Evolutionary conservation across 345 rosid genomes (phyloP), one percentile per base, ranked within the genome.

Genomic region (Populus ilicifolia): DNA sequence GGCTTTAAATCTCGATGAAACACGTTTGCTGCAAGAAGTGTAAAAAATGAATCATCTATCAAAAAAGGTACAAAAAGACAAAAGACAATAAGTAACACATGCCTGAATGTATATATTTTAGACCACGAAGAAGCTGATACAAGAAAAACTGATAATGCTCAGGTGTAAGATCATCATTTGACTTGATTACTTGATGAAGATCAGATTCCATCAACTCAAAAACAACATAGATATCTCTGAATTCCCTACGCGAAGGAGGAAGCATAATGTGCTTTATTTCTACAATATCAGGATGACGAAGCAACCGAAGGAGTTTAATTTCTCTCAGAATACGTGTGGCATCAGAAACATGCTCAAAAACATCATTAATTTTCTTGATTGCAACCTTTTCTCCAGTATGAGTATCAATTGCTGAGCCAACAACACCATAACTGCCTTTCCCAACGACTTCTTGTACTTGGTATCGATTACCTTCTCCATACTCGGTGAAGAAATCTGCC

Each of bases 191-290:
- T 84, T 96, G 98, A 79, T 96, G 99, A 63, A 96, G 97, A 80
- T 96, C 99, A 70, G 99, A 96, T 84, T 96, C 99, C 99, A 96
- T 96, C 85, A 95, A 81, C 86, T 95, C 99, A 39, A 95, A 93
- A 38, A 95, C 97, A 70, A 96, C 98, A 81, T 96, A 96, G 48
- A 96, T 92, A 86, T 96, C 99, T 74, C 82, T 84, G 78, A 96
- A 96, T 80, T 96, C 99, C 77, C 98, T 82, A 8, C 97, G 92
- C 6, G 99, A 96, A 70, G 99, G 99, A 82, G 99, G 99, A 67
- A 96, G 89, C 99, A 94, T 96, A 54, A 96, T 94, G 76, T 96
- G 99, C 75, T 91, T 96, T 70, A 96, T 92, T 85, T 92, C 92
- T 30, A 96, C 99, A 43, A 96, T 84, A 86, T 93, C 98, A 0